Base-by-base conservation (phyloP, 306 rosid species). In the Vigna mungo region DNA sequence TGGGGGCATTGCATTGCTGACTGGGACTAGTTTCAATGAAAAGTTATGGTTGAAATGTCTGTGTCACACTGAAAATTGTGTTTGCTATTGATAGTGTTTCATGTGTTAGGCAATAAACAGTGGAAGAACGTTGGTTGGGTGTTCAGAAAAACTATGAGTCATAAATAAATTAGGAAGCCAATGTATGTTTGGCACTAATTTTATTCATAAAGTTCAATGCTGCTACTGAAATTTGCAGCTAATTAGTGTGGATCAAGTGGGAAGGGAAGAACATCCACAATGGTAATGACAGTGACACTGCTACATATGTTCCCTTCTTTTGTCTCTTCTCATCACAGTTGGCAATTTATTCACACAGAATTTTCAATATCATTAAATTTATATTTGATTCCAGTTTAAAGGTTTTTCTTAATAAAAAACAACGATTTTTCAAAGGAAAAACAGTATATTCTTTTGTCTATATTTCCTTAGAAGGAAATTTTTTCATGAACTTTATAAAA, bases 181-280 rank as follows among this genome's bases (percentile, higher is more conserved):
- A 36, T 53, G 25, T 64, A 25, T 25, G 27, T 60, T 71, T 30
- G 75, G 59, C 79, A 68, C 80, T 51, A 80, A 68, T 58, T 52
- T 14, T 48, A 59, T 8, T 60, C 14, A 43, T 11, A 63, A 78
- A 70, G 46, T 76, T 55, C 76, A 34, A 9, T 36, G 13, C 41
- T 58, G 27, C 13, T 7, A 2, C 79, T 69, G 60, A 51, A 49
- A 30, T 34, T 48, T 83, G 65, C 76, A 77, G 81, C 82, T 54
- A 83, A 68, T 62, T 43, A 51, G 17, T 48, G 36, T 11, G 4
- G 53, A 54, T 39, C 51, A 75, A 78, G 49, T 66, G 76, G 76
- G 72, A 82, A 75, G 76, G 76, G 72, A 82, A 75, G 59, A 53
- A 18, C 80, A 68, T 78, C 82, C 8, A 2, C 0, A 61, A 74